phyloP scores from a whole-genome alignment of 495 filamentous ascomycete genomes.

The Xylaria acuta region DNA sequence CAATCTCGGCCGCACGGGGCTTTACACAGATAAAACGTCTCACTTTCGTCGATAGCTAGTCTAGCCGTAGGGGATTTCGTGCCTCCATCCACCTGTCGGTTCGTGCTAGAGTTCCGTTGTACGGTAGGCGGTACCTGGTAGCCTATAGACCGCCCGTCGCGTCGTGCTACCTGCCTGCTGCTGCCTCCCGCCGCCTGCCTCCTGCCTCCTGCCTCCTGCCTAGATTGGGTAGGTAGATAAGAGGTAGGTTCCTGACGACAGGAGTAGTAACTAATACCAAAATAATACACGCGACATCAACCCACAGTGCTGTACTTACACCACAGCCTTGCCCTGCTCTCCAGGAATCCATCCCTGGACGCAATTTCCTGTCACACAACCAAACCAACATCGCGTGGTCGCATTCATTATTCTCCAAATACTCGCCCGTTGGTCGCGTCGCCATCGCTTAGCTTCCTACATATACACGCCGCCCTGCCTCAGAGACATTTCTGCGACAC shows the following conservation, averaged over 20 bases:
- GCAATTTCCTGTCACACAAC: neutral
- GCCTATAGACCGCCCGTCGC: constrained; percentile 5
- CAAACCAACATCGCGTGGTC: too few species aligned
- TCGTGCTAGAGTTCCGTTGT: neutral
- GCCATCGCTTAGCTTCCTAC: neutral
- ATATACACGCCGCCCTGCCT: constrained; percentile 5
- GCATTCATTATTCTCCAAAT: constrained; percentile 4
- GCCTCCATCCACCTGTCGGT: neutral
- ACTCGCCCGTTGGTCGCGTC: neutral
- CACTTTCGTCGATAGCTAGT: neutral
- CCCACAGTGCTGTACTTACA: neutral
- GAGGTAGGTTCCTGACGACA: neutral
- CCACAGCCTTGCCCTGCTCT: neutral
- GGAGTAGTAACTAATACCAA: neutral
- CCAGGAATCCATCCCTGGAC: neutral
- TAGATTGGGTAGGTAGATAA: neutral
- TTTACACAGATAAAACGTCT: neutral
- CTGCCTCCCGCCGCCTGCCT: constrained; percentile 4
- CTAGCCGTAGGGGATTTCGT: neutral
- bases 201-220: neutral
- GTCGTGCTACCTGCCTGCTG: constrained; percentile 4
- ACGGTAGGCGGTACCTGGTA: neutral
- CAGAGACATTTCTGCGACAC: constrained; percentile 22
- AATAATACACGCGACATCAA: neutral
- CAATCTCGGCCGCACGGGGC: constrained; percentile 9